Conservation (phyloP, 768 basidiomycete species). For the Termitomyces sp. region DNA sequence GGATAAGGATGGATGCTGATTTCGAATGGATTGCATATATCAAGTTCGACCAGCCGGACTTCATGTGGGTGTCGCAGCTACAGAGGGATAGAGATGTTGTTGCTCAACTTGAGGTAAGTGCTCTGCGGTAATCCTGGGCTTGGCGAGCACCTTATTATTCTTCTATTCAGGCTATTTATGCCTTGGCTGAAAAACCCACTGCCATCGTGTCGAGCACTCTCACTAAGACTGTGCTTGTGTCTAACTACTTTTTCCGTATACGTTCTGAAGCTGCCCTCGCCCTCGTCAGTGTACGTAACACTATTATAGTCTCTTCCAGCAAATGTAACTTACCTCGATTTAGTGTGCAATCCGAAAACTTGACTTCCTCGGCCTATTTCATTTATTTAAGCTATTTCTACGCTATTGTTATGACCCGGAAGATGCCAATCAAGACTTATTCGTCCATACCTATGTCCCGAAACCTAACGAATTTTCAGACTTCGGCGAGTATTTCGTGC, state of each 20-base stretch:
- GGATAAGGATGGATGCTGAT: constrained; percentile 98
- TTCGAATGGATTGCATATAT: constrained; percentile 98
- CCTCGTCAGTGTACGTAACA: constrained; percentile 64
- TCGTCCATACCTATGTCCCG: constrained; percentile 87
- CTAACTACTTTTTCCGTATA: constrained; percentile 94
- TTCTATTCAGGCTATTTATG: constrained; percentile 76
- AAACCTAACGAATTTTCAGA: constrained; percentile 94
- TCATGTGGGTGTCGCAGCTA: constrained; percentile 97
- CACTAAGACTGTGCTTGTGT: constrained; percentile 90
- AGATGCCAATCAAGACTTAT: constrained; percentile 77
- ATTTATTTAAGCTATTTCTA: constrained; percentile 92
- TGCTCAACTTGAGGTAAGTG: constrained; percentile 88
- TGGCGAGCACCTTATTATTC: background rate
- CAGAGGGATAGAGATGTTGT: constrained; percentile 96
- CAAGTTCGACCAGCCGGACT: constrained; percentile 93
- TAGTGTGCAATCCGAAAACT: constrained; percentile 84
- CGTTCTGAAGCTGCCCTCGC: constrained; percentile 92
- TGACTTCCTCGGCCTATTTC: constrained; percentile 90
- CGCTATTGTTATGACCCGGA: constrained; percentile 89
- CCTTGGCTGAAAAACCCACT: constrained; percentile 76
- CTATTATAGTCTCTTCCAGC: background rate
- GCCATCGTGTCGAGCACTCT: constrained; percentile 87
- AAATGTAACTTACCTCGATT: constrained; percentile 5
- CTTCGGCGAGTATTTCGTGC: constrained; percentile 89
- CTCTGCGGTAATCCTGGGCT: background rate